Evolutionary conservation across 2,329 filamentous ascomycete species (phyloP).

Genomic region (Colletotrichum limetticola): DNA sequence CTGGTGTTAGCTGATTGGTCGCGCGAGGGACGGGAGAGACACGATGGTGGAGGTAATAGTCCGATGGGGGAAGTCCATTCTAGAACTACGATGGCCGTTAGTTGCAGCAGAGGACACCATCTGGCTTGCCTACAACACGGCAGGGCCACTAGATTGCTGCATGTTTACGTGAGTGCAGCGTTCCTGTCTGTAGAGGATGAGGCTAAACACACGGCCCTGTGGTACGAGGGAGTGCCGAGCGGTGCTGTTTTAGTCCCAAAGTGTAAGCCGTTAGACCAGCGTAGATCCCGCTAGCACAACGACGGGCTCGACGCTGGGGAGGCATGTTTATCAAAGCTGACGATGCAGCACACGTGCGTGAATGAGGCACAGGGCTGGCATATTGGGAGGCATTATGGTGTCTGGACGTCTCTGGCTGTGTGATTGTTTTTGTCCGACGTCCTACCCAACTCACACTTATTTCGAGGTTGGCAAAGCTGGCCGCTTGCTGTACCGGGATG

Average conservation of each 20-base stretch:
- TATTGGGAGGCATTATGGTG: background rate
- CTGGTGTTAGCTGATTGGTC: slow-evolving; percentile 16
- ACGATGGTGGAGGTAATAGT: slow-evolving; percentile 4
- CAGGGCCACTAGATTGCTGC: slow-evolving; percentile 2
- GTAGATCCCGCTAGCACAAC: slow-evolving; percentile 27
- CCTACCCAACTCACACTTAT: background rate
- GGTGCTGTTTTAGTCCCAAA: slow-evolving; percentile 27
- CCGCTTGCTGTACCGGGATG: background rate
- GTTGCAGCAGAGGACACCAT: slow-evolving; percentile 20
- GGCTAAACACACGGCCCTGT: slow-evolving; percentile 31
- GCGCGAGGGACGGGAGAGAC: slow-evolving; percentile 15
- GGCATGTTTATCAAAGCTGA: slow-evolving; percentile 22
- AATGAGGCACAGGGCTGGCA: background rate
- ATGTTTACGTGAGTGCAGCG: slow-evolving; percentile 5
- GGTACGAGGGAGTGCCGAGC: slow-evolving; percentile 29
- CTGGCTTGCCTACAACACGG: background rate
- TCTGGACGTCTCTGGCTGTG: background rate
- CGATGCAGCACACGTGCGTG: slow-evolving; percentile 22
- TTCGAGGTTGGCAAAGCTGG: background rate
- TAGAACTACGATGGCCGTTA: slow-evolving; percentile 30
- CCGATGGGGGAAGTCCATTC: slow-evolving; percentile 36
- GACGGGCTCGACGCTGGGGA: slow-evolving; percentile 19
- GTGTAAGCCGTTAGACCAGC: slow-evolving; percentile 31
- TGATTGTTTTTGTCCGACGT: background rate
- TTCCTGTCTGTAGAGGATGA: slow-evolving; percentile 21